These are phyloP conservation scores for Sphaerobolus stellatus DNA, from an alignment of 1,284 basidiomycete genomes.

Conservation along the genomic window DNA sequence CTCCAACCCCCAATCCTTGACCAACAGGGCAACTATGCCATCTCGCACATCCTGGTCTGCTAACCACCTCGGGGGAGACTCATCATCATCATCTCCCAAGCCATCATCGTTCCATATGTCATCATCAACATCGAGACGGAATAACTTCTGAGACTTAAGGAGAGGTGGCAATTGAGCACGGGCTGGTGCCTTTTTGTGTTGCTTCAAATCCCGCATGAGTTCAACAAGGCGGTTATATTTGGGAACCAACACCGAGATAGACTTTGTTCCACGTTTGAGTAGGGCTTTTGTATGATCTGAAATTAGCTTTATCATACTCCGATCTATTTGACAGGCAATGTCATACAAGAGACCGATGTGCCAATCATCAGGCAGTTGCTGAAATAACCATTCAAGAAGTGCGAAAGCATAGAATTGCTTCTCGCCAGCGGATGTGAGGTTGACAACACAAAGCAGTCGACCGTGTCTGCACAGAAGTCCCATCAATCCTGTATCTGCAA, in stretches of 20 bases:
- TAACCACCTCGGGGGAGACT: not conserved
- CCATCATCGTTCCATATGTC: not conserved
- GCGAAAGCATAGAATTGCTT: slow-evolving; percentile 40
- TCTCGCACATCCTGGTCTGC: not conserved
- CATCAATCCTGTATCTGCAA: slow-evolving; percentile 34
- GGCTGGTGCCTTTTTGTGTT: not conserved
- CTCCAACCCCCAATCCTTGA: not conserved
- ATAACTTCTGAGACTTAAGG: not conserved
- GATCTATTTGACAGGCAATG: slow-evolving; percentile 40
- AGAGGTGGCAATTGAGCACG: not conserved
- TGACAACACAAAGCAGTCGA: slow-evolving; percentile 35
- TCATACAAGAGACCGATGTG: slow-evolving; percentile 37
- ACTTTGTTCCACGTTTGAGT: not conserved
- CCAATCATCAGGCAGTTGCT: slow-evolving; percentile 27
- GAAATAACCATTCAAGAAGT: slow-evolving; percentile 31
- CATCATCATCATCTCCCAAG: not conserved
- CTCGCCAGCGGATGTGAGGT: slow-evolving; percentile 43
- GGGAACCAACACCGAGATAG: not conserved
- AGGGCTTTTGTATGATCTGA: not conserved
- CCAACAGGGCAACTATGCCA: not conserved
- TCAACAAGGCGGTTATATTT: not conserved
- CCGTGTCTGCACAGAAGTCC: slow-evolving; percentile 38
- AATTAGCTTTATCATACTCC: too few relatives aligned
- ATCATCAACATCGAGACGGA: not conserved
- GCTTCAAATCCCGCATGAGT: not conserved